Conservation (phyloP, 2,329 filamentous ascomycete genomes). For the Diaporthe vaccinii region DNA sequence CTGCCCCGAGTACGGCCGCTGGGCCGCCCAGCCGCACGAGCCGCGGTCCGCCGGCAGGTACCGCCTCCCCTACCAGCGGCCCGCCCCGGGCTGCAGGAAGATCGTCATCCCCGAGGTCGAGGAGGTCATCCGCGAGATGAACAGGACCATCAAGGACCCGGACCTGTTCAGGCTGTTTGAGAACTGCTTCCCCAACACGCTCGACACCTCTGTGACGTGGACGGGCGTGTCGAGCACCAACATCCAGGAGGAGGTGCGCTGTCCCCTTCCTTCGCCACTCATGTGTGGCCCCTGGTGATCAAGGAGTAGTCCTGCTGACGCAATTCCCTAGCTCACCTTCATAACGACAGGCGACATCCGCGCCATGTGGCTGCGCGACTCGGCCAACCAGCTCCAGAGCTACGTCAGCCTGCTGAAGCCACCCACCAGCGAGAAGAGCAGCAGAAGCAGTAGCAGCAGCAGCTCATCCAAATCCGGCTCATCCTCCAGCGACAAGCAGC, state of each 20-base stretch:
- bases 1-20: constrained; percentile 50
- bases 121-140: constrained; percentile 67
- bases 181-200: constrained; percentile 81
- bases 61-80: constrained; percentile 61
- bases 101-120: constrained; percentile 80
- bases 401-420: constrained; percentile 69
- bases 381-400: constrained; percentile 75
- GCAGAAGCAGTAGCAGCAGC: neutral
- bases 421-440: neutral
- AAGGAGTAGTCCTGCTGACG: neutral
- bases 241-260: constrained; percentile 51
- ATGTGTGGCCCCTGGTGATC: too few relatives aligned
- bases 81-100: constrained; percentile 76
- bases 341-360: constrained; percentile 83
- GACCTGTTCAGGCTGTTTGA: constrained; percentile 82
- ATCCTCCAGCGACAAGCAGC: neutral
- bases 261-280: too few relatives aligned
- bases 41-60: constrained; percentile 50
- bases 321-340: constrained; percentile 67
- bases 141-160: constrained; percentile 49
- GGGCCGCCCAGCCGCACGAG: constrained; percentile 48
- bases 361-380: constrained; percentile 86
- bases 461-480: neutral
- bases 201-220: constrained; percentile 80
- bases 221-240: constrained; percentile 67